Conservation (phyloP, 495 filamentous ascomycete species). For the Durotheca rogersii region DNA sequence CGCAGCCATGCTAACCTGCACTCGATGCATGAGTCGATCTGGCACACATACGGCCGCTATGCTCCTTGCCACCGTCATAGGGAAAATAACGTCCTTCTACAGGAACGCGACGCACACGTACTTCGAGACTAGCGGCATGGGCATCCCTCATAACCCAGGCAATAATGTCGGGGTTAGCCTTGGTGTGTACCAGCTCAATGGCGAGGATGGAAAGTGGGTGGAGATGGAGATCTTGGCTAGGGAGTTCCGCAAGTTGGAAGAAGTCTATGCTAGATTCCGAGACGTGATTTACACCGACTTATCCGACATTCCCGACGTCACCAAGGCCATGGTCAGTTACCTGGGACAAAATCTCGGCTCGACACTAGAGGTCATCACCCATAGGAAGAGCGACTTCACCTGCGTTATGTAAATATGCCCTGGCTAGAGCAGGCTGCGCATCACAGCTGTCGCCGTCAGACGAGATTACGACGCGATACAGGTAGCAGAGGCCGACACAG, state of each 20-base stretch:
- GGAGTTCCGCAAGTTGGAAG: slow-evolving; percentile 50
- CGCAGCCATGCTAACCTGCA: slow-evolving; percentile 46
- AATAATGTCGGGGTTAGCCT: slow-evolving; percentile 39
- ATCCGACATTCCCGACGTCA: slow-evolving; percentile 44
- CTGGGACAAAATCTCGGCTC: slow-evolving; percentile 43
- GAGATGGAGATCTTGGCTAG: slow-evolving; percentile 49
- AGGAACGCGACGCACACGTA: slow-evolving; percentile 43
- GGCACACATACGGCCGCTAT: slow-evolving; percentile 47
- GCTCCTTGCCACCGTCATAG: slow-evolving; percentile 50
- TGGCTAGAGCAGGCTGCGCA: slow-evolving; percentile 1
- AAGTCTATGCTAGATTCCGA: slow-evolving; percentile 43
- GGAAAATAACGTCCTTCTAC: slow-evolving; percentile 51
- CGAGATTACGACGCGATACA: slow-evolving; percentile 25
- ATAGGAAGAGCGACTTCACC: slow-evolving; percentile 39
- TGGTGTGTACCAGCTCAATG: slow-evolving; percentile 46
- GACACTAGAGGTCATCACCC: slow-evolving; percentile 38
- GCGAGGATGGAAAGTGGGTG: slow-evolving; percentile 46
- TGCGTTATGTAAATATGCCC: slow-evolving; percentile 21
- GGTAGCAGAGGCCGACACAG: slow-evolving; percentile 7
- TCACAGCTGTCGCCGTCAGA: slow-evolving; percentile 6
- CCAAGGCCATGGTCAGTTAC: slow-evolving; percentile 45
- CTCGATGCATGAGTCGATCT: slow-evolving; percentile 42
- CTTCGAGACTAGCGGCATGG: slow-evolving; percentile 33
- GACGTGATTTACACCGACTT: slow-evolving; percentile 41
- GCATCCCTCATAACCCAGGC: slow-evolving; percentile 25